Evolutionary conservation across 306 rosid species (phyloP), one percentile per base, ranked within the genome.

Genomic region (Geum urbanum): DNA sequence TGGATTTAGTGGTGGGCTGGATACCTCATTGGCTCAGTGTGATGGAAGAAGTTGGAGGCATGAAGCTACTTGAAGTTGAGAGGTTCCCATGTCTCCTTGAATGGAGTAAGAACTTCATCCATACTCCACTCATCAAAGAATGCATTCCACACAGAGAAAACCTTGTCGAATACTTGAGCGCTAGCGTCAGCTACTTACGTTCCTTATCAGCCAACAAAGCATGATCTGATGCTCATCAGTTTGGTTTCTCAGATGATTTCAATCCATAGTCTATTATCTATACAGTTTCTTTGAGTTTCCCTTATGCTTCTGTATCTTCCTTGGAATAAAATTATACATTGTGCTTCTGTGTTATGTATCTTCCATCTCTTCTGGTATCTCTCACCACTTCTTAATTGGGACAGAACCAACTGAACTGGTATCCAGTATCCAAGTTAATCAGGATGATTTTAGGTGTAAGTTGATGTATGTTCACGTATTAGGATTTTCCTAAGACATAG

Each of bases 61-160:
- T 81, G 55, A 70, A 88, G 45, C 74, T 85, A 37, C 73, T 80
- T 19, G 82, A 82, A 16, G 13, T 16, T 32, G 79, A 88, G 56
- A 85, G 70, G 22, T 78, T 85, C 45, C 91, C 95, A 4, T 81
- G 71, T n/a, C 74, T 88, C 2, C 63, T 40, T 67, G 73, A 78
- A 80, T 88, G 90, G 90, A 81, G 83, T 43, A 83, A 82, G 69
- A 85, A 86, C 49, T 82, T 78, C 56, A 48, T 51, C 24, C 68
- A 74, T 3, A 76, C 72, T 75, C 87, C 91, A 52, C 69, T 82
- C 10, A 76, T 88, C 80, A 82, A 82, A 67, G 83, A 88, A 77
- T 83, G 81, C 9, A 32, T 72, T 61, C 80, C 80, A 13, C n/a
- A 60, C 12, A 55, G 72, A 67, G 75, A 80, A 18, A 7, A 14